A percentile compares a stretch with the other conserved stretches of the same genome.
Evolutionary conservation across 2,329 filamentous ascomycete genomes (phyloP).

Genomic region (Fusarium burgessii): DNA sequence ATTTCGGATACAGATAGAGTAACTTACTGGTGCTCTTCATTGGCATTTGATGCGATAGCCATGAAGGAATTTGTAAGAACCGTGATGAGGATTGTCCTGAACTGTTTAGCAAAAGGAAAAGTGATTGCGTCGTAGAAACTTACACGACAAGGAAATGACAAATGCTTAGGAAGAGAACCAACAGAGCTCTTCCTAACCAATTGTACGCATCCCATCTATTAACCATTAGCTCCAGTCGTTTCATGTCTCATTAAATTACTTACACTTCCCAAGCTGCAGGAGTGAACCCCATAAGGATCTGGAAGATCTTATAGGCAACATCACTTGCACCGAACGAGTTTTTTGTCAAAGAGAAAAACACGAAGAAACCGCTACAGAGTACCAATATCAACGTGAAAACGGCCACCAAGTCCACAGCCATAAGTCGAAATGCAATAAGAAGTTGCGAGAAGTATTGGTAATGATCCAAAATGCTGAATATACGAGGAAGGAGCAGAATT

Average conservation of each 20-base stretch:
- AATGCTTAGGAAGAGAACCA: constrained; percentile 89
- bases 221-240: constrained; percentile 23
- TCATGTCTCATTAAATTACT: constrained; percentile 44
- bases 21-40: constrained; percentile 82
- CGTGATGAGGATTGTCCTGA: constrained; percentile 86
- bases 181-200: constrained; percentile 77
- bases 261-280: constrained; percentile 93
- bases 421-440: constrained; percentile 91
- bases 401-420: constrained; percentile 90
- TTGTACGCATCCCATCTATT: constrained; percentile 78
- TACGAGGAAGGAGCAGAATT: constrained; percentile 86
- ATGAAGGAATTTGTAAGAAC: constrained; percentile 98
- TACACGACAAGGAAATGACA: constrained; percentile 93
- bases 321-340: constrained; percentile 76
- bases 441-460: constrained; percentile 97
- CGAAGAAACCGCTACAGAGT: constrained; percentile 93
- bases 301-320: constrained; percentile 91
- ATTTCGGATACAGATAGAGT: too few species aligned
- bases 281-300: constrained; percentile 95
- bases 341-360: constrained; percentile 88
- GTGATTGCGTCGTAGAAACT: constrained; percentile 41
- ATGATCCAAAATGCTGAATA: constrained; percentile 94
- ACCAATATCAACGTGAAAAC: constrained; percentile 88
- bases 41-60: constrained; percentile 92
- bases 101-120: constrained; percentile 10